Evolutionary conservation across 768 basidiomycete species (phyloP), one percentile per base, ranked within the genome.

Genomic region (Trametes cinnabarina): DNA sequence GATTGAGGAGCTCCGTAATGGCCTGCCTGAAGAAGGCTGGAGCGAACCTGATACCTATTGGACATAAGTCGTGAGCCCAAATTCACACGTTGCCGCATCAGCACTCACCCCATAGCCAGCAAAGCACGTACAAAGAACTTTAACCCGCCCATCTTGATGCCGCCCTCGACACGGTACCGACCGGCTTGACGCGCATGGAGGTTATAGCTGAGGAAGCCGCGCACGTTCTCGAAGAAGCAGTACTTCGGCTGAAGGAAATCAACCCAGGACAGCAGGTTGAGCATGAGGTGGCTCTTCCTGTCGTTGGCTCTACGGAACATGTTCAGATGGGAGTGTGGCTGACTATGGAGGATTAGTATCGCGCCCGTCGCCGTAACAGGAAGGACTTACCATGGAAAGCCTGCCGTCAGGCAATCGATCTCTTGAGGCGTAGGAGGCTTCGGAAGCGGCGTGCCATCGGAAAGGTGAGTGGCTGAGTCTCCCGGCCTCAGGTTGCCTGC

Each of bases 261-360:
- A 1, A 81, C 72, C 64, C 69, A 78, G 17, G 77, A 77, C 8
- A 79, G 69, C 7, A 73, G 77, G 3, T 82, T 90, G 17, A 91
- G 74, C 28, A 91, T 83, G 1, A 90, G 70, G 62, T 84, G 86
- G 61, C 81, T 86, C 69, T 89, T 90, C 17, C 70, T 67, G 63
- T 92, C 89, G 59, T 84, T 77, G 6, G 84, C 85, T 56, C 76
- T 82, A 52, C 82, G 82, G 65, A 74, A 90, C 82, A 84, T 88
- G 66, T 92, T 92, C 19, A 91, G 68, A 0, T 69, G 67, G 0
- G 90, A 92, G 65, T 92, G 90, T 3, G 85, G 79, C 69, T 91
- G 90, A 66, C 89, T 91, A 55, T 40, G 47, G 14, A n/a, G n/a
- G 7, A 22, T 9, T 11, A 50, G 12, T 23, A 28, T 1, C 4